Evolutionary conservation across 768 basidiomycete genomes (phyloP).

Genomic region (Hygrocybe punicea): DNA sequence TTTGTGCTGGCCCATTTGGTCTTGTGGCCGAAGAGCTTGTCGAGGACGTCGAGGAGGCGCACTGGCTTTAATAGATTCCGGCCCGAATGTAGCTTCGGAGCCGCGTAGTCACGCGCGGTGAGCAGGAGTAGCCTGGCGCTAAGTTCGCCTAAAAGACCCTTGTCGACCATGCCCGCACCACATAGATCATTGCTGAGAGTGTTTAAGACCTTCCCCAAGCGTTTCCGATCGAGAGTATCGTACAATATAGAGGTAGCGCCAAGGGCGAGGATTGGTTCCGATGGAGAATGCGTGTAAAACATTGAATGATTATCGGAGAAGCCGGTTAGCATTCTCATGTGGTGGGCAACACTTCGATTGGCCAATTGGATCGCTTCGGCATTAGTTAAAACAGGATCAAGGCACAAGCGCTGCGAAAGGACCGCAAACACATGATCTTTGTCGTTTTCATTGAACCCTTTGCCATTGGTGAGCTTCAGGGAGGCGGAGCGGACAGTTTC

Average conservation of each 20-base stretch:
- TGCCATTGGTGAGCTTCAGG: neutral
- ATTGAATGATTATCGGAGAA: slow-evolving; percentile 5
- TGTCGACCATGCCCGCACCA: slow-evolving; percentile 12
- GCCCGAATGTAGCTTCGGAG: slow-evolving; percentile 4
- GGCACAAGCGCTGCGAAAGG: slow-evolving; percentile 16
- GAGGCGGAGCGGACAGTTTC: neutral
- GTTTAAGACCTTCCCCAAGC: slow-evolving; percentile 7
- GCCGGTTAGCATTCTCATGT: slow-evolving; percentile 19
- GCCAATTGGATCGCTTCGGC: slow-evolving; percentile 12
- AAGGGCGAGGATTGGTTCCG: slow-evolving; percentile 16
- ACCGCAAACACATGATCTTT: no score
- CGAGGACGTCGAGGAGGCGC: neutral
- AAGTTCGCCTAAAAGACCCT: slow-evolving; percentile 17
- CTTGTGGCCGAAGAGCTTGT: slow-evolving; percentile 3
- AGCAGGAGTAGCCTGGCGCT: slow-evolving; percentile 11
- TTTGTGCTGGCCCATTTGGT: neutral
- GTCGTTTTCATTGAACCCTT: neutral
- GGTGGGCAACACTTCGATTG: slow-evolving; percentile 15
- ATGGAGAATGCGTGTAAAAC: slow-evolving; percentile 14
- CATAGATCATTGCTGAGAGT: slow-evolving; percentile 15
- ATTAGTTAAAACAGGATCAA: slow-evolving; percentile 12
- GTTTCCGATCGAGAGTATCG: neutral
- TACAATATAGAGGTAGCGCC: slow-evolving; percentile 10
- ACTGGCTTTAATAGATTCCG: slow-evolving; percentile 5
- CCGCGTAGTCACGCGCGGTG: slow-evolving; percentile 14